Conservation (phyloP, 2,329 filamentous ascomycete species). For the Sporothrix luriei region DNA sequence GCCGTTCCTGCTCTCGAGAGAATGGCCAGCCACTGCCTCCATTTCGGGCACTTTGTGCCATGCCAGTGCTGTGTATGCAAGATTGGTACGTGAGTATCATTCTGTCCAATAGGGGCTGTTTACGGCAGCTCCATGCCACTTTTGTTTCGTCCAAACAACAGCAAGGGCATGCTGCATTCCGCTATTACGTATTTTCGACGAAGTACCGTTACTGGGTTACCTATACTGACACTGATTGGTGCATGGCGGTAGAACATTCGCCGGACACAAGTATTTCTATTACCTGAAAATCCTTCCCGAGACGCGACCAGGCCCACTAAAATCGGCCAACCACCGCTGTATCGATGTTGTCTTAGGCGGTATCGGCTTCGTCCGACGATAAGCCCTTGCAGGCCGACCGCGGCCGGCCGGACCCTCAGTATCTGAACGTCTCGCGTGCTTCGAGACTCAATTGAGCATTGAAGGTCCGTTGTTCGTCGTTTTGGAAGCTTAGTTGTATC, state of each 20-base stretch:
- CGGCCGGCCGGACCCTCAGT: conserved; percentile 29
- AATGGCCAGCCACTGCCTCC: too few relatives aligned
- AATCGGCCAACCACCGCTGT: conserved; percentile 17
- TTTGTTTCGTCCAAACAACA: conserved; percentile 16
- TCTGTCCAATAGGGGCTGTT: background rate
- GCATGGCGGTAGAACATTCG: background rate
- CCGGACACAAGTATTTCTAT: too few relatives aligned
- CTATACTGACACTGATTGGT: conserved; percentile 23
- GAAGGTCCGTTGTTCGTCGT: background rate
- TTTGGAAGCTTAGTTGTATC: background rate
- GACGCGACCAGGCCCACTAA: background rate
- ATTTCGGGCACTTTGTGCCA: too few relatives aligned
- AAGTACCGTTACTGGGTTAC: conserved; percentile 20
- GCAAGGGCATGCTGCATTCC: background rate
- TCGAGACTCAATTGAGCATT: conserved; percentile 18
- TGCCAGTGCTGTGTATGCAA: too few relatives aligned
- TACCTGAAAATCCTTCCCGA: background rate
- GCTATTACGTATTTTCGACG: conserved; percentile 32
- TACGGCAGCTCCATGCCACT: background rate
- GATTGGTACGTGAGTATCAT: too few relatives aligned
- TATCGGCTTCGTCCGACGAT: conserved; percentile 32
- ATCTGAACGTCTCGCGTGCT: conserved; percentile 19
- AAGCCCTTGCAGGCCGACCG: conserved; percentile 12
- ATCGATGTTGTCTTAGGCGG: conserved; percentile 23
- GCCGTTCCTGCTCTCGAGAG: conserved; percentile 1